Conservation (phyloP, 23 red algal species). For the Cyanidiococcus yangmingshanensis region DNA sequence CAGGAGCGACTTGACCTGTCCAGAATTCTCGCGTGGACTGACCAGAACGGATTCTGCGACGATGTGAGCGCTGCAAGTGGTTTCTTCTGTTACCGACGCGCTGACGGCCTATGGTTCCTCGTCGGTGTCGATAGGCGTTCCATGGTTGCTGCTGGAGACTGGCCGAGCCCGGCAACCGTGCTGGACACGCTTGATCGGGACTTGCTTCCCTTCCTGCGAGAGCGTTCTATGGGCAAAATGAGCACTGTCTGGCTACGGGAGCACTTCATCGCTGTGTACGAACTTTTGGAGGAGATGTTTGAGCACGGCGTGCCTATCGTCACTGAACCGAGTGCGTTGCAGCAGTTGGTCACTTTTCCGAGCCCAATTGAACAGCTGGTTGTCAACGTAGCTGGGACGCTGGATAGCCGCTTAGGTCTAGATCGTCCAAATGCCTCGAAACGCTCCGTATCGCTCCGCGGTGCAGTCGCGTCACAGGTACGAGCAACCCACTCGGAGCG, state of each 20-base stretch:
- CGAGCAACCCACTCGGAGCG: not conserved
- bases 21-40: not conserved
- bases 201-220: not conserved
- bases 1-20: not conserved
- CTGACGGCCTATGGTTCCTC: not conserved
- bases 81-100: not conserved
- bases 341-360: not conserved
- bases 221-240: not conserved
- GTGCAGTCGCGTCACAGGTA: not conserved
- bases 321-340: slow-evolving; percentile 10
- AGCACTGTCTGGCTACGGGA: not conserved
- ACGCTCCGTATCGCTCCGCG: not conserved
- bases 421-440: not conserved
- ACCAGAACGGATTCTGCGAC: not conserved
- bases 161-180: not conserved
- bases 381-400: not conserved
- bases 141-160: not conserved
- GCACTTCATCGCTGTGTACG: slow-evolving; percentile 3
- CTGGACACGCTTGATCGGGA: not conserved
- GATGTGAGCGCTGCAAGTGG: not conserved
- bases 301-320: not conserved
- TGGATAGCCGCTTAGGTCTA: not conserved
- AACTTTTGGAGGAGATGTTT: slow-evolving; percentile 8
- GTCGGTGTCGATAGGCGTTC: not conserved
- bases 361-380: not conserved